A percentile compares a stretch with the other conserved stretches of the same genome.
Evolutionary conservation across 495 filamentous ascomycete genomes (phyloP).

Genomic region (Aspergillus hancockii): DNA sequence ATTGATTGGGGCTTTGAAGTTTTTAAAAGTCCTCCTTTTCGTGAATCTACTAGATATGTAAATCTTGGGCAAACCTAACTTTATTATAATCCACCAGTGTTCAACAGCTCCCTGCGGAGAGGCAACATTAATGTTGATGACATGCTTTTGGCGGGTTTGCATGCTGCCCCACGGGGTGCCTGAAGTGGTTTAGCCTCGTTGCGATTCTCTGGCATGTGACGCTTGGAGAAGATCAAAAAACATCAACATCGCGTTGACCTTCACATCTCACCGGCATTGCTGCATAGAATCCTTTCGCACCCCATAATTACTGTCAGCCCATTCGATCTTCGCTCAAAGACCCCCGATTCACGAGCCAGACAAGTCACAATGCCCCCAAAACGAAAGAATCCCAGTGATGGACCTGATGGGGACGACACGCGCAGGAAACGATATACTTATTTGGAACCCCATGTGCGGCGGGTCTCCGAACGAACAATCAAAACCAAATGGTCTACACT

Average conservation of each 20-base stretch:
- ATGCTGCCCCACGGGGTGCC: conserved; percentile 5
- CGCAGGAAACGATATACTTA: conserved; percentile 41
- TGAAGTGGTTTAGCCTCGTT: conserved; percentile 14
- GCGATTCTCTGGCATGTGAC: conserved; percentile 15
- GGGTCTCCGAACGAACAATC: conserved; percentile 57
- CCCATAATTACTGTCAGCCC: not conserved
- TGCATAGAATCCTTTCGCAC: not conserved
- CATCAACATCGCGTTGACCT: conserved; percentile 2
- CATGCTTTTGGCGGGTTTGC: too few species aligned
- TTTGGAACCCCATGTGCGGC: conserved; percentile 51
- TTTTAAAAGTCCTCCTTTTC: not conserved
- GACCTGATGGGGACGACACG: conserved; percentile 22
- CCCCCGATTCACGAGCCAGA: not conserved
- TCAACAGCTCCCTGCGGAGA: too few species aligned
- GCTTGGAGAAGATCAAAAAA: conserved; percentile 5
- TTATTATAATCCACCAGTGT: too few species aligned
- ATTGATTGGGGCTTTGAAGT: not conserved
- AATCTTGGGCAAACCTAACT: too few species aligned
- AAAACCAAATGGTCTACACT: conserved; percentile 60
- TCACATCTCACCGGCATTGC: not conserved
- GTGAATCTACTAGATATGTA: too few species aligned
- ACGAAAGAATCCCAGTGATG: conserved; percentile 33
- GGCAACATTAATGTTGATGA: too few species aligned
- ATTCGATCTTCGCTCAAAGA: not conserved
- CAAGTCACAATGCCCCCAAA: conserved; percentile 36